These are phyloP conservation scores for Balamuthia mandrillaris DNA, from an alignment of 208 protist genomes.

Conservation along the genomic window DNA sequence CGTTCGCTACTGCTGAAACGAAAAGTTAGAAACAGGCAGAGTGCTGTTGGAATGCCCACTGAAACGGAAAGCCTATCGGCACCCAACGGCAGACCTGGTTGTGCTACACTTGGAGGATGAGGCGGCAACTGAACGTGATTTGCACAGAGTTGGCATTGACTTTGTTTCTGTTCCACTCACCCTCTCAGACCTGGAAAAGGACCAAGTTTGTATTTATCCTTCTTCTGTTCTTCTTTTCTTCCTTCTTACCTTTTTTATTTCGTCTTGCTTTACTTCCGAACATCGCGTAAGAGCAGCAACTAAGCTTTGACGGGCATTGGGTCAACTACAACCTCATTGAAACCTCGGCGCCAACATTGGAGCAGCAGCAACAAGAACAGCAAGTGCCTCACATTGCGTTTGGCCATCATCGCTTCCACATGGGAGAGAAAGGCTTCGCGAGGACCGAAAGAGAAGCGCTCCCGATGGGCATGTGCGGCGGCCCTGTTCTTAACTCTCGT, in stretches of 20 bases:
- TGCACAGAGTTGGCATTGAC: background rate
- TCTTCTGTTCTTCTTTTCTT: background rate
- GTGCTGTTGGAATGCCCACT: background rate
- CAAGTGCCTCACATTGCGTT: too few relatives aligned
- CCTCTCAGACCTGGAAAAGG: background rate
- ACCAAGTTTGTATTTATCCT: background rate
- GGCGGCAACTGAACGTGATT: background rate
- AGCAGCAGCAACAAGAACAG: too few relatives aligned
- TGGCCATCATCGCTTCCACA: background rate
- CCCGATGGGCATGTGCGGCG: constrained; percentile 37
- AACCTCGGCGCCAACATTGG: too few relatives aligned
- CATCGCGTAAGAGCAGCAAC: background rate
- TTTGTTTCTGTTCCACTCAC: background rate
- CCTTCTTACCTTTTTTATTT: too few relatives aligned
- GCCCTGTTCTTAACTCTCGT: background rate
- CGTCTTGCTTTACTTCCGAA: background rate
- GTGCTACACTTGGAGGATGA: constrained; percentile 20
- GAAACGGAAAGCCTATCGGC: background rate
- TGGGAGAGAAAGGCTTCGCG: background rate
- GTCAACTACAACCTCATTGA: too few relatives aligned
- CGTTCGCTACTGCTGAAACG: too few relatives aligned
- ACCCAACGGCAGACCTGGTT: background rate
- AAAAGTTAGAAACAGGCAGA: background rate
- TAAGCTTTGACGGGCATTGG: background rate
- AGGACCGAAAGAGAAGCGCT: constrained; percentile 6